Evolutionary conservation across 495 filamentous ascomycete species (phyloP).

Genomic region (Penicillium tannophilum): DNA sequence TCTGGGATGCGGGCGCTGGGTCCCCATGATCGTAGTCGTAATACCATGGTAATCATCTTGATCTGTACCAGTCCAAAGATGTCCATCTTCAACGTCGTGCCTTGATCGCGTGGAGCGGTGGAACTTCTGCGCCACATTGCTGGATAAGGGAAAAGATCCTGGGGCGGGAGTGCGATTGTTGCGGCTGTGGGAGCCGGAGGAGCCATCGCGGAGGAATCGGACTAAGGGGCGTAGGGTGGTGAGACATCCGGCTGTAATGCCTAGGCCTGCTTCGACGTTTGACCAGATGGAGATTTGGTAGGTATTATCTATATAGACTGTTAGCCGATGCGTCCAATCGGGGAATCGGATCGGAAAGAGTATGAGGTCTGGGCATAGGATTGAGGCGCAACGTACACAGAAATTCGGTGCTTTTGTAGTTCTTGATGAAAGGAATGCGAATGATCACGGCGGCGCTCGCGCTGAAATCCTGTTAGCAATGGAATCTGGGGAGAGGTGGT

Average conservation of each 20-base stretch:
- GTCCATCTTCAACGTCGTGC: constrained; percentile 8
- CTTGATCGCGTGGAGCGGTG: constrained; percentile 17
- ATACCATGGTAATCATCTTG: constrained; percentile 27
- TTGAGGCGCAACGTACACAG: constrained; percentile 22
- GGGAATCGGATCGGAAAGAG: background rate
- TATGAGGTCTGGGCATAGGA: background rate
- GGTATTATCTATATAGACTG: constrained; percentile 27
- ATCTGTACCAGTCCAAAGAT: constrained; percentile 26
- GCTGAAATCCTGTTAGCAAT: constrained; percentile 16
- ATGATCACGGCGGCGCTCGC: constrained; percentile 39
- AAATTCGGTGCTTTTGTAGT: constrained; percentile 32
- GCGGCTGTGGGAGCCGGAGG: constrained; percentile 22
- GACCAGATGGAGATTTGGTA: constrained; percentile 45
- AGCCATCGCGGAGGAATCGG: constrained; percentile 32
- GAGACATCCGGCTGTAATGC: constrained; percentile 45
- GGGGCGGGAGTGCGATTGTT: constrained; percentile 15
- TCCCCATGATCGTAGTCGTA: constrained; percentile 33
- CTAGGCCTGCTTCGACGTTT: constrained; percentile 40
- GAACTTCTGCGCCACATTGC: constrained; percentile 16
- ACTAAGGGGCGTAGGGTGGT: constrained; percentile 42
- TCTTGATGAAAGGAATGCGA: constrained; percentile 37
- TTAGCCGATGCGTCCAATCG: background rate
- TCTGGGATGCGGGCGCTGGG: constrained; percentile 5
- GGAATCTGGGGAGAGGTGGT: constrained; percentile 10
- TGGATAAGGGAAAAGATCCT: constrained; percentile 26